A percentile compares a stretch with the other conserved stretches of the same genome.
Conservation (phyloP, 1,139 yeast species). For the Debaryomyces subglobosus region DNA sequence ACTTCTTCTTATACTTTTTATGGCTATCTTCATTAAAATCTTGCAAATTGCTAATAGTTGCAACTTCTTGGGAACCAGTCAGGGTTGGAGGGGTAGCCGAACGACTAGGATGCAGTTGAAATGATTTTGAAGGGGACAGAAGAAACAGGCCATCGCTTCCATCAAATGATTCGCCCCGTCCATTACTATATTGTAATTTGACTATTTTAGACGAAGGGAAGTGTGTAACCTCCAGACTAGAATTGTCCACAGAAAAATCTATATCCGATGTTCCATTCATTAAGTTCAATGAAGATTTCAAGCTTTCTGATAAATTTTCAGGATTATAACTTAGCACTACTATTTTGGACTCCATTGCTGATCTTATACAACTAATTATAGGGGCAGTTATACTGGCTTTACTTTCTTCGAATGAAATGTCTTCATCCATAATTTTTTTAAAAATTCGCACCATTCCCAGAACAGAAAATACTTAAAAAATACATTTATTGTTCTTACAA, state of each 20-base stretch:
- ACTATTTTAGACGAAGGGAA: constrained; percentile 16
- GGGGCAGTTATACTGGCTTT: background rate
- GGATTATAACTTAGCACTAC: constrained; percentile 11
- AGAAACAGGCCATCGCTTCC: background rate
- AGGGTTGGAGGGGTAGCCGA: constrained; percentile 13
- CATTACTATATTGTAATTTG: constrained; percentile 14
- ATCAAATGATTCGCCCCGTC: background rate
- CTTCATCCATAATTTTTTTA: constrained; percentile 2
- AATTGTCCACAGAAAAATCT: background rate
- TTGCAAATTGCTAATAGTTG: constrained; percentile 8
- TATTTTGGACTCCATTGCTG: constrained; percentile 8
- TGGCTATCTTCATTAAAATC: background rate
- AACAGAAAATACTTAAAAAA: background rate
- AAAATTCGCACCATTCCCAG: background rate
- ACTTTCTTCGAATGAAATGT: background rate
- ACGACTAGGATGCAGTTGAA: constrained; percentile 7
- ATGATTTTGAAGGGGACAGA: constrained; percentile 6
- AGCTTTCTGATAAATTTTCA: constrained; percentile 1
- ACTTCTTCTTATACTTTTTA: background rate
- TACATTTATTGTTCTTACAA: background rate
- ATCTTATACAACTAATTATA: background rate
- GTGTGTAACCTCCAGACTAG: background rate
- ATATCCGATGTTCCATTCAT: background rate
- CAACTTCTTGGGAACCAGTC: constrained; percentile 11
- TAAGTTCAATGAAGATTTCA: background rate